These are phyloP conservation scores for Leccinum obscurum DNA, from an alignment of 768 basidiomycete genomes.

Conservation along the genomic window DNA sequence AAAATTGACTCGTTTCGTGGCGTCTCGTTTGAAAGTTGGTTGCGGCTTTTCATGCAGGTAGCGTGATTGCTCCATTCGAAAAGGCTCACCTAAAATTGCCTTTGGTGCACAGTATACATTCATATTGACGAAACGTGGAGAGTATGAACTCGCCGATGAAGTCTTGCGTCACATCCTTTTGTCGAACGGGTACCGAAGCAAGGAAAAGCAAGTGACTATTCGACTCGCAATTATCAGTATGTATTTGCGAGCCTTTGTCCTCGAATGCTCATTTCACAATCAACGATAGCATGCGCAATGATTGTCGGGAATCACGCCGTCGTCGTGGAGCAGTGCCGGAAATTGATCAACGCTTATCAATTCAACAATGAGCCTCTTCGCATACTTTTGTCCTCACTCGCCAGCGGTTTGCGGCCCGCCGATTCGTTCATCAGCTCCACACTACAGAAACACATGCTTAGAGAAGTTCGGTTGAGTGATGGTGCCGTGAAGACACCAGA, in stretches of 20 bases:
- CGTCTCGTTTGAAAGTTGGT: slow-evolving; percentile 81
- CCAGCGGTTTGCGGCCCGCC: slow-evolving; percentile 66
- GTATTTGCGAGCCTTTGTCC: neutral
- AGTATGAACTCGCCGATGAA: slow-evolving; percentile 70
- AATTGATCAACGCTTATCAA: slow-evolving; percentile 72
- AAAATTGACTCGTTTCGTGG: slow-evolving; percentile 76
- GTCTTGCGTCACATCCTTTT: slow-evolving; percentile 71
- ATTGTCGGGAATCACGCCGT: slow-evolving; percentile 51
- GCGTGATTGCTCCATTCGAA: neutral
- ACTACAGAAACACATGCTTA: slow-evolving; percentile 79
- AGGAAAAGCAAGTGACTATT: slow-evolving; percentile 65
- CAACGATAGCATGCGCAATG: slow-evolving; percentile 67
- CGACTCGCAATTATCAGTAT: slow-evolving; percentile 76
- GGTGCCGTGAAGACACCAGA: slow-evolving; percentile 64
- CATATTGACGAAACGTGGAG: slow-evolving; percentile 59
- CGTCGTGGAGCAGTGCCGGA: slow-evolving; percentile 75
- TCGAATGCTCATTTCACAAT: slow-evolving; percentile 3
- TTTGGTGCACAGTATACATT: slow-evolving; percentile 64
- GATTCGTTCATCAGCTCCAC: slow-evolving; percentile 78
- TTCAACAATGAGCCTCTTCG: slow-evolving; percentile 87
- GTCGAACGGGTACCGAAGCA: slow-evolving; percentile 71
- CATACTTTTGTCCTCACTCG: slow-evolving; percentile 70
- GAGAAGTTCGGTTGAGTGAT: slow-evolving; percentile 75
- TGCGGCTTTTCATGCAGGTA: slow-evolving; percentile 84
- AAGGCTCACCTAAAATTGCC: slow-evolving; percentile 5